Evolutionary conservation across 2,329 filamentous ascomycete species (phyloP).

Genomic region (Alternaria brassicae): DNA sequence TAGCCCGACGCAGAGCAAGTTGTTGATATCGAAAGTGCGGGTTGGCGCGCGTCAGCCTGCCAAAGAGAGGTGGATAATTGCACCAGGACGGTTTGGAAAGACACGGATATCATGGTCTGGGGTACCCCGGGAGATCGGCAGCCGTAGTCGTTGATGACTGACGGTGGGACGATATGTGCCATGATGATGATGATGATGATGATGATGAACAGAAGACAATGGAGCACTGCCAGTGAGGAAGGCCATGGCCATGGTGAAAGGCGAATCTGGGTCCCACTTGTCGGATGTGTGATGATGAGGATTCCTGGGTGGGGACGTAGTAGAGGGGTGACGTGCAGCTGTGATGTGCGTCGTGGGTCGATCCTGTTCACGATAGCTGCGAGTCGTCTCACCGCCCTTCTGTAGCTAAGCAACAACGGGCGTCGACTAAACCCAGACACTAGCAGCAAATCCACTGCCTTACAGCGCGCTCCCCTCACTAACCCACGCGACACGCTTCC

Average conservation of each 20-base stretch:
- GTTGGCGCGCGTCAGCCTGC: constrained; percentile 1
- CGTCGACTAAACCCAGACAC: not conserved
- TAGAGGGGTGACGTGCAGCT: not conserved
- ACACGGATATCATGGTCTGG: constrained; percentile 10
- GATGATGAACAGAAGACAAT: not conserved
- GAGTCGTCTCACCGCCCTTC: constrained; percentile 13
- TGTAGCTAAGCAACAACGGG: constrained; percentile 5
- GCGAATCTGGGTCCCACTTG: not conserved
- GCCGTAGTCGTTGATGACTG: constrained; percentile 1
- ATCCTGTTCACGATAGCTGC: constrained; percentile 7
- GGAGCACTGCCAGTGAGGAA: not conserved
- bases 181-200: not conserved
- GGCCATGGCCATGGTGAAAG: not conserved
- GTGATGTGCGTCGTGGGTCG: constrained; percentile 3
- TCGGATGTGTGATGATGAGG: constrained; percentile 1
- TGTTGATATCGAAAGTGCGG: constrained; percentile 8
- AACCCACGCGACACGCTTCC: constrained; percentile 8
- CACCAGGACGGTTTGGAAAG: constrained; percentile 7
- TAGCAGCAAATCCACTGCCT: not conserved
- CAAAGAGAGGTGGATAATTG: not conserved
- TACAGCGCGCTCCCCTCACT: constrained; percentile 8
- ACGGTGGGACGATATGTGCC: not conserved
- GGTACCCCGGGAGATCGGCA: constrained; percentile 13
- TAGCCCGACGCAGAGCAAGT: not conserved
- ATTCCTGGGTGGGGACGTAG: not conserved